Evolutionary conservation across 225 moss, liverwort and hornwort species (phyloP).

Genomic region (Straminergon stramineum): DNA sequence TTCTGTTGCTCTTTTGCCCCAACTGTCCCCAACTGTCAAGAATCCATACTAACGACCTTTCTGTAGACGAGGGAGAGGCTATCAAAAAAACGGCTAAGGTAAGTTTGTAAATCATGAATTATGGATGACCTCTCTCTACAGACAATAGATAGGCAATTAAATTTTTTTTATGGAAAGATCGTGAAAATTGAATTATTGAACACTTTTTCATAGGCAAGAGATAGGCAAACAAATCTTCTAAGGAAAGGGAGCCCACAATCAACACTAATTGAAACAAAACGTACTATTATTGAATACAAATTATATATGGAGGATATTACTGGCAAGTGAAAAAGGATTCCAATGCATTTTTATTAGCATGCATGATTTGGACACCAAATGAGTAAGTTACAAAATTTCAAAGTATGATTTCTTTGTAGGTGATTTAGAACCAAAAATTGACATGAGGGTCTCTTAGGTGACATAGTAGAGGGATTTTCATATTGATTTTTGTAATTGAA

Average conservation of each 20-base stretch:
- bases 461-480: neutral
- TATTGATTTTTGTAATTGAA: neutral
- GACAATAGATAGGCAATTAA: no score
- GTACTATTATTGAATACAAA: neutral
- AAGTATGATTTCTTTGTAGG: neutral
- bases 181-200: no score
- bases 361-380: neutral
- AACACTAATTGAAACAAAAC: no score
- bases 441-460: rapidly evolving
- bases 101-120: no score
- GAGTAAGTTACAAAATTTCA: no score
- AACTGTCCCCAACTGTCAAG: neutral
- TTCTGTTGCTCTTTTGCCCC: neutral
- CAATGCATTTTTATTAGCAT: neutral
- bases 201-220: neutral
- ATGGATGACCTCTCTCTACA: no score
- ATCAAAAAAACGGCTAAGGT: no score
- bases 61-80: no score
- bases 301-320: neutral
- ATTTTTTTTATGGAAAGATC: no score
- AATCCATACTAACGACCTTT: neutral
- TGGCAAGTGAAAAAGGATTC: neutral
- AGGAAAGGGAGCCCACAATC: rapidly evolving
- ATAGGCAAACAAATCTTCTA: neutral
- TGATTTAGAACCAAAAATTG: rapidly evolving